These are phyloP conservation scores for Fusarium bactridioides DNA, from an alignment of 2,329 filamentous ascomycete genomes.

Conservation along the genomic window DNA sequence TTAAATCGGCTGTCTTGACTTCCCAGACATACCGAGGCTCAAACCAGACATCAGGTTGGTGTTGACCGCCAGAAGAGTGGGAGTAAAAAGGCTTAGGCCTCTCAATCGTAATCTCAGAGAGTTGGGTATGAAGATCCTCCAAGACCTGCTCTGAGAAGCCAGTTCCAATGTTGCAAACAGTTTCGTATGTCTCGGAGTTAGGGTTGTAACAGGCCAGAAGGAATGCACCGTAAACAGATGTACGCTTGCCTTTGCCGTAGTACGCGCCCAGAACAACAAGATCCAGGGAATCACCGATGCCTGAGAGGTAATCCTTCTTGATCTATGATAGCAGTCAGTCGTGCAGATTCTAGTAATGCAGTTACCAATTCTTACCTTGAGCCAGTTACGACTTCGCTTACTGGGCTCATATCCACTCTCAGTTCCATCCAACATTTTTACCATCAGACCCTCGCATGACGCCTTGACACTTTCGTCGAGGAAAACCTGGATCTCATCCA, in stretches of 20 bases:
- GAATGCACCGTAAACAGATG: slow-evolving; percentile 94
- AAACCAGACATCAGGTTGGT: slow-evolving; percentile 98
- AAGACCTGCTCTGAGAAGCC: slow-evolving; percentile 95
- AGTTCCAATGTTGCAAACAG: slow-evolving; percentile 97
- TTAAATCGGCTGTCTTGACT: slow-evolving; percentile 95
- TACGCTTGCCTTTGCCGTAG: slow-evolving; percentile 92
- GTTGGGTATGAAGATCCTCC: slow-evolving; percentile 80
- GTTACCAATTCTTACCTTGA: slow-evolving; percentile 70
- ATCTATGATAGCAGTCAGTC: slow-evolving; percentile 61
- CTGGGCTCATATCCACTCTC: slow-evolving; percentile 97
- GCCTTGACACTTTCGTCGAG: slow-evolving; percentile 95
- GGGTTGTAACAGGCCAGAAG: slow-evolving; percentile 93
- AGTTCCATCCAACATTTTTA: slow-evolving; percentile 95
- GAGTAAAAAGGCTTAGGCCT: slow-evolving; percentile 93
- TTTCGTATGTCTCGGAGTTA: slow-evolving; percentile 83
- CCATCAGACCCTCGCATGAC: slow-evolving; percentile 97
- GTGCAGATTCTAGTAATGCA: slow-evolving; percentile 63
- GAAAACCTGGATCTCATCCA: slow-evolving; percentile 92
- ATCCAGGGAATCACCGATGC: slow-evolving; percentile 94
- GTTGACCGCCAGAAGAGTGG: slow-evolving; percentile 83
- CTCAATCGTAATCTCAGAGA: slow-evolving; percentile 83
- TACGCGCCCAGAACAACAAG: slow-evolving; percentile 96
- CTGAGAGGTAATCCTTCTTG: slow-evolving; percentile 97
- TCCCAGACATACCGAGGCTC: slow-evolving; percentile 96
- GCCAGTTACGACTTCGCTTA: slow-evolving; percentile 96